phyloP scores from a whole-genome alignment of 768 basidiomycete genomes.

The Panaeolus papilionaceus region DNA sequence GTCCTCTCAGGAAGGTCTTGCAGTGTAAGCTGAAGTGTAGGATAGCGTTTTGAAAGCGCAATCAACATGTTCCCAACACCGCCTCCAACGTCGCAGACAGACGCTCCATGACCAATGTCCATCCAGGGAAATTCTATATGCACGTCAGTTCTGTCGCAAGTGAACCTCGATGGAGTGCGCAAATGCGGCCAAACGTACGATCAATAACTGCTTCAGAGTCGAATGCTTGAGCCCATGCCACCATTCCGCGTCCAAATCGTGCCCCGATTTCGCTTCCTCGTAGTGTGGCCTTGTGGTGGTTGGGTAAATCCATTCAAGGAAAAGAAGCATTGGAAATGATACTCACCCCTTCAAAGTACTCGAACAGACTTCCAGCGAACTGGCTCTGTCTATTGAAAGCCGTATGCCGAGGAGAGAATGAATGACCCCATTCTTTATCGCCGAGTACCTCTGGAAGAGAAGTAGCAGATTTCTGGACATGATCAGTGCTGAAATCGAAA shows the following conservation, averaged over 20 bases:
- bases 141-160: neutral
- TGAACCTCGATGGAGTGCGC: neutral
- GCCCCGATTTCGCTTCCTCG: constrained; percentile 25
- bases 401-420: constrained; percentile 19
- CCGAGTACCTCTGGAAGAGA: constrained; percentile 35
- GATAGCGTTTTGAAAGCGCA: constrained; percentile 37
- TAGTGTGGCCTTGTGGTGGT: constrained; percentile 12
- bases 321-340: neutral
- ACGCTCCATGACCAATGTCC: constrained; percentile 30
- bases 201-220: constrained; percentile 28
- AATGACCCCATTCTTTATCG: constrained; percentile 34
- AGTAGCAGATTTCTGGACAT: neutral
- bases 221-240: constrained; percentile 36
- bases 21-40: constrained; percentile 41
- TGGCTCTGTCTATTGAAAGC: constrained; percentile 20
- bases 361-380: neutral
- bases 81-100: constrained; percentile 49
- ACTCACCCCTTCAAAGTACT: neutral
- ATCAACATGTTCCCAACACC: constrained; percentile 43
- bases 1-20: constrained; percentile 43
- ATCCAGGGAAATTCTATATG: constrained; percentile 39
- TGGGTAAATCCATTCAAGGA: too few species aligned
- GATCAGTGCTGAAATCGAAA: neutral
- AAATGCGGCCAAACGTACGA: constrained; percentile 24
- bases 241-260: constrained; percentile 38